These are phyloP conservation scores for Xenoacremonium recifei DNA, from an alignment of 2,329 filamentous ascomycete species.

Conservation along the genomic window DNA sequence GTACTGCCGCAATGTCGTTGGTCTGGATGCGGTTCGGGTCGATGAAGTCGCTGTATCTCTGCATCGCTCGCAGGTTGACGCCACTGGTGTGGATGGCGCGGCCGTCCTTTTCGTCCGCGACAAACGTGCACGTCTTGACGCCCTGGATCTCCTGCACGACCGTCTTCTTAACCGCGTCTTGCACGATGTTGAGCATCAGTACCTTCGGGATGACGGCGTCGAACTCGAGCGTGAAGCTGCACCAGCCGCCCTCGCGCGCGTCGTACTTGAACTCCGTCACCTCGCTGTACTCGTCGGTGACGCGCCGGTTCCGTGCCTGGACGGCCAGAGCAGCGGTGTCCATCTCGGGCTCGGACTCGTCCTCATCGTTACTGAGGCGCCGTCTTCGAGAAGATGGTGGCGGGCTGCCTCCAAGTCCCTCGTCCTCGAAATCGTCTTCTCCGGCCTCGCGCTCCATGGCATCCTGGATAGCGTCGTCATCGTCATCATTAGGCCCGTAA, in stretches of 20 bases:
- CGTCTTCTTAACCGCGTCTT: constrained; percentile 73
- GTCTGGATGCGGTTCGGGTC: constrained; percentile 84
- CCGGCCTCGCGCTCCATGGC: constrained; percentile 59
- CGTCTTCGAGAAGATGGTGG: constrained; percentile 33
- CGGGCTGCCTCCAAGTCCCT: constrained; percentile 51
- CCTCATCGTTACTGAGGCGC: constrained; percentile 36
- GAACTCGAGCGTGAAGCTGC: constrained; percentile 81
- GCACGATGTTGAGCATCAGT: constrained; percentile 87
- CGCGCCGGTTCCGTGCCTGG: constrained; percentile 58
- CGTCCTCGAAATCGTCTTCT: constrained; percentile 55
- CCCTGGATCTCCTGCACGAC: constrained; percentile 85
- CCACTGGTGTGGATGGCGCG: constrained; percentile 75
- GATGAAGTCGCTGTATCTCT: constrained; percentile 80
- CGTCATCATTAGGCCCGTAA: constrained; percentile 90
- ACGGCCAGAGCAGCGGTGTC: constrained; percentile 37
- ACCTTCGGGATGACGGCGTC: constrained; percentile 80
- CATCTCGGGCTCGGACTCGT: constrained; percentile 34
- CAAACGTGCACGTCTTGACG: constrained; percentile 67
- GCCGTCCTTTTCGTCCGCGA: constrained; percentile 57
- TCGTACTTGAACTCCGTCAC: constrained; percentile 80
- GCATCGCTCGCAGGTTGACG: constrained; percentile 88
- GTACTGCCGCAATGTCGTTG: constrained; percentile 87
- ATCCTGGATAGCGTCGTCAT: constrained; percentile 73
- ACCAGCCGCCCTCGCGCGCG: constrained; percentile 69
- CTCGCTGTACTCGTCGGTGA: constrained; percentile 63